Percentiles rank a stretch among this genome's conserved stretches.
Evolutionary conservation across 768 basidiomycete species (phyloP).

Genomic region (Phaeotremella fagi): DNA sequence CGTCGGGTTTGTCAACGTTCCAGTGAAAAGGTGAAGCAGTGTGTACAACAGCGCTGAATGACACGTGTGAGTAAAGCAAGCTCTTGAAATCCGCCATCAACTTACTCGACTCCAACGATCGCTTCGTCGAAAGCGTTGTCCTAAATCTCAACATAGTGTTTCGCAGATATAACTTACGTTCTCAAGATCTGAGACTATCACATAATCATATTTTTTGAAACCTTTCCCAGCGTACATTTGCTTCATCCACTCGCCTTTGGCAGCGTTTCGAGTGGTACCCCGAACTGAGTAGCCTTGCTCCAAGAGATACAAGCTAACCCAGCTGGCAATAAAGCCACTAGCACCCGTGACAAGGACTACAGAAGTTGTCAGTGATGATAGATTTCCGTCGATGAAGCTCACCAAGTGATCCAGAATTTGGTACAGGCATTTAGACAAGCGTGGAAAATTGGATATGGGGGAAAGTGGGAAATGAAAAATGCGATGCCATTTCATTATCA

Average conservation of each 20-base stretch:
- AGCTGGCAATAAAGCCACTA: conserved; percentile 18
- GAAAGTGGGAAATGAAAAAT: neutral
- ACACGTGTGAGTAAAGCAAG: neutral
- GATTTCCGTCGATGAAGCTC: neutral
- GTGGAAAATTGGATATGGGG: neutral
- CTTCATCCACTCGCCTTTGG: conserved; percentile 11
- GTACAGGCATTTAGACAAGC: neutral
- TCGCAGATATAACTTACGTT: neutral
- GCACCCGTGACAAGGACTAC: conserved; percentile 16
- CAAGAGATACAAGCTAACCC: conserved; percentile 11
- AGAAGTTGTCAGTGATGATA: neutral
- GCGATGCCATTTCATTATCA: too few relatives aligned
- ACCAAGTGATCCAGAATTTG: neutral
- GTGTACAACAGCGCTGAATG: conserved; percentile 9
- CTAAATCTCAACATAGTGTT: neutral
- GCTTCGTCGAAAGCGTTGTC: conserved; percentile 14
- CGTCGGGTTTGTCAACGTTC: conserved; percentile 10
- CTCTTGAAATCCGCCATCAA: neutral
- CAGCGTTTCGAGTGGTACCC: conserved; percentile 11
- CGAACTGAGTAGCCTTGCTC: conserved; percentile 9
- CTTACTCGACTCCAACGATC: conserved; percentile 10
- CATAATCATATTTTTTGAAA: conserved; percentile 5
- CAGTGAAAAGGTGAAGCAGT: conserved; percentile 13
- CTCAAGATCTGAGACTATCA: conserved; percentile 10
- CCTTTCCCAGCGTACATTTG: conserved; percentile 5